Evolutionary conservation across 2,329 filamentous ascomycete genomes (phyloP).

Genomic region (Davidsoniella eucalypti): DNA sequence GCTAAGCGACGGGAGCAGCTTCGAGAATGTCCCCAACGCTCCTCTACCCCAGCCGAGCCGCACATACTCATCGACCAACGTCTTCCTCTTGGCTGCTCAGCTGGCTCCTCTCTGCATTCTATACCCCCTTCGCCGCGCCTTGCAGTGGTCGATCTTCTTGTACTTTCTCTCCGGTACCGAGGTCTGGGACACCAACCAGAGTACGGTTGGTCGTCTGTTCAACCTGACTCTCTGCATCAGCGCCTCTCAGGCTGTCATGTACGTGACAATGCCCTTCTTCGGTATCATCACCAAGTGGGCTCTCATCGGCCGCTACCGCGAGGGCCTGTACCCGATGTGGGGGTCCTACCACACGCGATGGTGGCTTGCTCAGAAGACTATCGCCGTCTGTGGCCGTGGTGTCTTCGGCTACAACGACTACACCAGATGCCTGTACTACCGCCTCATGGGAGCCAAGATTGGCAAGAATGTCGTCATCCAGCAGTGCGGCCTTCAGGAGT

Average conservation of each 20-base stretch:
- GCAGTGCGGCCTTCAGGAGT: constrained; percentile 33
- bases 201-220: constrained; percentile 29
- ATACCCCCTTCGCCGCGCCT: constrained; percentile 33
- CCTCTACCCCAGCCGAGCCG: constrained; percentile 22
- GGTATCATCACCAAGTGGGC: constrained; percentile 38
- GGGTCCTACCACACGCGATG: constrained; percentile 39
- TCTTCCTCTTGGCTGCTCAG: constrained; percentile 31
- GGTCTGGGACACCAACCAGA: constrained; percentile 23
- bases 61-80: constrained; percentile 32
- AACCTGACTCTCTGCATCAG: constrained; percentile 30
- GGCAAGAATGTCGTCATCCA: constrained; percentile 33
- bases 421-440: constrained; percentile 29
- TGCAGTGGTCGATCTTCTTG: constrained; percentile 37
- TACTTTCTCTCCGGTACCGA: constrained; percentile 27
- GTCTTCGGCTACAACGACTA: constrained; percentile 26
- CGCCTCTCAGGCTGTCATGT: constrained; percentile 24
- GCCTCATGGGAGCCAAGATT: constrained; percentile 35
- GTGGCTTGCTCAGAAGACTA: constrained; percentile 40
- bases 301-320: constrained; percentile 34
- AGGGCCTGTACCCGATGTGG: constrained; percentile 44
- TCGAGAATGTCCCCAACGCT: constrained; percentile 7
- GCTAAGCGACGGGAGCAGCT: constrained; percentile 10
- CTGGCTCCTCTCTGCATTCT: constrained; percentile 32
- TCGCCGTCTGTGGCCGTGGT: constrained; percentile 31
- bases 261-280: constrained; percentile 26